phyloP scores from a whole-genome alignment of 495 filamentous ascomycete genomes.

The Delitschia confertaspora region DNA sequence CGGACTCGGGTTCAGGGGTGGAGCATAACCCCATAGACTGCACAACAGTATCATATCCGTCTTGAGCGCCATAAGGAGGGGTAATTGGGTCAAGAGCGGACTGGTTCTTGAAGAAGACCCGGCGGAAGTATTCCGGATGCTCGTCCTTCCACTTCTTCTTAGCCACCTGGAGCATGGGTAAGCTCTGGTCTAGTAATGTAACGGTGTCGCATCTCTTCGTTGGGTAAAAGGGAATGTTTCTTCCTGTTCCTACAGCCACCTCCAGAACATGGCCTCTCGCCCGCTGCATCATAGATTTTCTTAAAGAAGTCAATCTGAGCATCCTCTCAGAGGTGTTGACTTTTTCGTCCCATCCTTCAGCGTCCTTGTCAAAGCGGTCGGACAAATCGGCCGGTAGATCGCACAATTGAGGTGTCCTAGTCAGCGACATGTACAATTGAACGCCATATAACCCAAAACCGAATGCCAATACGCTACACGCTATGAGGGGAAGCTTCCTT shows the following conservation, averaged over 20 bases:
- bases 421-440: slow-evolving; percentile 23
- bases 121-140: slow-evolving; percentile 39
- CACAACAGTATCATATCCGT: slow-evolving; percentile 69
- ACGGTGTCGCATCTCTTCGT: slow-evolving; percentile 38
- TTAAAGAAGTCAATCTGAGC: slow-evolving; percentile 22
- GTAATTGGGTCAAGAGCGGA: slow-evolving; percentile 32
- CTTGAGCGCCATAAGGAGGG: slow-evolving; percentile 19
- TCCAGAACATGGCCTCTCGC: slow-evolving; percentile 78
- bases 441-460: slow-evolving; percentile 27
- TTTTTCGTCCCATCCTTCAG: slow-evolving; percentile 30
- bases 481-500: slow-evolving; percentile 16
- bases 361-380: slow-evolving; percentile 32
- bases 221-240: slow-evolving; percentile 72
- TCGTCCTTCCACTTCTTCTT: slow-evolving; percentile 48
- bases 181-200: slow-evolving; percentile 58
- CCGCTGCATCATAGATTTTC: slow-evolving; percentile 14
- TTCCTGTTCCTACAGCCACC: slow-evolving; percentile 81
- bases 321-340: slow-evolving; percentile 30
- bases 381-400: slow-evolving; percentile 29
- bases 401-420: slow-evolving; percentile 1
- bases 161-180: slow-evolving; percentile 54
- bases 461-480: slow-evolving; percentile 14
- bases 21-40: slow-evolving; percentile 94
- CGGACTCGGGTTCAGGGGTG: slow-evolving; percentile 59
- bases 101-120: slow-evolving; percentile 40